A percentile compares a stretch with the other conserved stretches of the same genome.
Conservation (phyloP, 805 yeast species). For the Zygotorulaspora danielsina region DNA sequence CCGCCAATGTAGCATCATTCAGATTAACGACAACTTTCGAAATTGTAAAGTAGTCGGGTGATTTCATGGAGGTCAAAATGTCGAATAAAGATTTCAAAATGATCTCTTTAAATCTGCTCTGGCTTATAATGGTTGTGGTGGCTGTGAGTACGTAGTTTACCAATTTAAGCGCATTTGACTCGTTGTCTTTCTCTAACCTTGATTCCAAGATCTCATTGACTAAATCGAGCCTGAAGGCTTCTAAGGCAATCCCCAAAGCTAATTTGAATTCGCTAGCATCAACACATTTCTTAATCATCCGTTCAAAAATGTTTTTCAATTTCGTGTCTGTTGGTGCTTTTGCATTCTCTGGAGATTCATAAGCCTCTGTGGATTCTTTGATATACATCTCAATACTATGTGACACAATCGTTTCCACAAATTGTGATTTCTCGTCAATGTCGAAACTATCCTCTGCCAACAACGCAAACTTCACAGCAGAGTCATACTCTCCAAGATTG, state of each 20-base stretch:
- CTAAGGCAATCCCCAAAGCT: constrained; percentile 88
- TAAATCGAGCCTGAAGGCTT: constrained; percentile 80
- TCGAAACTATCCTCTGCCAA: constrained; percentile 79
- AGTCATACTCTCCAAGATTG: constrained; percentile 88
- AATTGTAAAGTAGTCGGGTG: constrained; percentile 77
- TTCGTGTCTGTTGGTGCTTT: constrained; percentile 49
- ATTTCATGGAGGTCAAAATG: constrained; percentile 51
- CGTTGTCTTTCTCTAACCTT: constrained; percentile 40
- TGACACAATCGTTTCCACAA: constrained; percentile 87
- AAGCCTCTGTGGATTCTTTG: constrained; percentile 50
- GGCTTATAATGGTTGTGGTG: constrained; percentile 61
- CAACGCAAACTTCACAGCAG: constrained; percentile 84
- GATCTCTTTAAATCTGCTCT: constrained; percentile 60
- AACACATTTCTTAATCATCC: constrained; percentile 80
- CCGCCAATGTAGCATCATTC: constrained; percentile 70
- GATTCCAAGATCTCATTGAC: constrained; percentile 54
- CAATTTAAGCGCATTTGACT: constrained; percentile 50
- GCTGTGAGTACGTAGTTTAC: constrained; percentile 73
- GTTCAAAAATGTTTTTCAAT: constrained; percentile 69
- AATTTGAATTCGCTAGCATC: constrained; percentile 64
- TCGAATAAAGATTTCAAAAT: constrained; percentile 61
- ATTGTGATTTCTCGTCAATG: constrained; percentile 69
- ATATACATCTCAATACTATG: constrained; percentile 87
- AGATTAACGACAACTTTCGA: constrained; percentile 85
- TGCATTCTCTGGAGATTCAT: constrained; percentile 36